Conservation (phyloP, 78 protist species). For the Dictyostelium citrinum region DNA sequence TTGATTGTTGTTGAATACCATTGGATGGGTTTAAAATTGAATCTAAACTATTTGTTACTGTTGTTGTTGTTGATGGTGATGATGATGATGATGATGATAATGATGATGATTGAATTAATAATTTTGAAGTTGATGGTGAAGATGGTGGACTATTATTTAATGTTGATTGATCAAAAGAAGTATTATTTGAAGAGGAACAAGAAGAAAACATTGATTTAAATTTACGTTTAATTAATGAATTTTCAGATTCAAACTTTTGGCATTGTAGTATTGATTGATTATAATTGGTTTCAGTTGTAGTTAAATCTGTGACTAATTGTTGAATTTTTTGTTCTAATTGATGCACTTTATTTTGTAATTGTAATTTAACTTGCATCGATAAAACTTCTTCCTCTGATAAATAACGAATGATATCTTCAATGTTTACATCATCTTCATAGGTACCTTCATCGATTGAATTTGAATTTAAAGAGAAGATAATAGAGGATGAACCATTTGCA, state of each 20-base stretch:
- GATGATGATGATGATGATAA: background rate
- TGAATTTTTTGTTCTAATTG: conserved; percentile 46
- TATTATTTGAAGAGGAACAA: too few relatives aligned
- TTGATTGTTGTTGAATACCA: too few relatives aligned
- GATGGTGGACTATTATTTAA: background rate
- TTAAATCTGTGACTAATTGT: background rate
- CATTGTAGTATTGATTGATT: background rate
- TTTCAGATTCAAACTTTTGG: background rate
- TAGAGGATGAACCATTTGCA: background rate
- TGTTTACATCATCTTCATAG: conserved; percentile 32
- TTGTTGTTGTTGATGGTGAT: too few relatives aligned
- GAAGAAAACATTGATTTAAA: conserved; percentile 6
- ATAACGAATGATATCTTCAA: conserved; percentile 63
- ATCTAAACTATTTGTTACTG: background rate
- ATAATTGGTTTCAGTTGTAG: background rate
- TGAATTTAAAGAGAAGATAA: background rate
- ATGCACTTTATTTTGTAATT: conserved; percentile 11
- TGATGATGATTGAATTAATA: background rate
- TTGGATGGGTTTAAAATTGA: background rate
- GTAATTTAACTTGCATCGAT: conserved; percentile 59
- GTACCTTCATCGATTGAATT: background rate
- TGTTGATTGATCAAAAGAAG: too few relatives aligned
- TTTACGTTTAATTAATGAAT: background rate
- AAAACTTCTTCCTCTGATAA: conserved; percentile 60
- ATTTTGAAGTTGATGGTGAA: background rate